phyloP scores from a whole-genome alignment of 2,329 filamentous ascomycete species.

The Pseudofabraea citricarpa region DNA sequence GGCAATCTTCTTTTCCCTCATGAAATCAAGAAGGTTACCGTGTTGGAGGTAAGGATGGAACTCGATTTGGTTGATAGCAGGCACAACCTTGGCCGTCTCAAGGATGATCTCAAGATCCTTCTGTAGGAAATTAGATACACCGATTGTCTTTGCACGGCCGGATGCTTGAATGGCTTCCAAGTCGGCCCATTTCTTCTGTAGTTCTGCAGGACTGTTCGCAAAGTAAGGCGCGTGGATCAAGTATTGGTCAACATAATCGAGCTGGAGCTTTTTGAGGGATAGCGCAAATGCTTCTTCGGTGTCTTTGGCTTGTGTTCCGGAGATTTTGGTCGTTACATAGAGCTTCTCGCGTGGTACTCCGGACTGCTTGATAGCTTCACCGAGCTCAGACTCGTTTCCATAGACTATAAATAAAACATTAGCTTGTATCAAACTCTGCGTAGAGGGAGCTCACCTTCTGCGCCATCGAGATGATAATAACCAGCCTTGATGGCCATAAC shows the following conservation, averaged over 20 bases:
- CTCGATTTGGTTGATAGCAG: constrained; percentile 77
- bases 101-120: constrained; percentile 51
- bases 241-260: constrained; percentile 71
- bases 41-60: constrained; percentile 73
- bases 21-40: constrained; percentile 51
- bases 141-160: constrained; percentile 65
- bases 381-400: constrained; percentile 65
- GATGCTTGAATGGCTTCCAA: constrained; percentile 62
- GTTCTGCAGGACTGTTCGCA: constrained; percentile 38
- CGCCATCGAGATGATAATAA: constrained; percentile 70
- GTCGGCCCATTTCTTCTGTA: constrained; percentile 57
- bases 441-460: constrained; percentile 49
- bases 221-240: constrained; percentile 56
- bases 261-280: constrained; percentile 59
- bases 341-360: constrained; percentile 62
- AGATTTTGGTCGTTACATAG: constrained; percentile 61
- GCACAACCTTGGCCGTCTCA: constrained; percentile 54
- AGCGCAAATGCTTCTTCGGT: constrained; percentile 47
- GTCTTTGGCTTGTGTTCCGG: constrained; percentile 26
- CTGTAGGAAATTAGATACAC: constrained; percentile 69
- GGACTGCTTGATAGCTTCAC: constrained; percentile 63
- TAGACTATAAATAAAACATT: constrained; percentile 39
- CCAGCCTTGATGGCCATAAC: constrained; percentile 64
- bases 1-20: constrained; percentile 52
- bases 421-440: not conserved